Percentiles rank a stretch among this genome's conserved stretches.
These are phyloP conservation scores for Breynia disticha DNA, from an alignment of 441 rosid genomes.

Conservation along the genomic window DNA sequence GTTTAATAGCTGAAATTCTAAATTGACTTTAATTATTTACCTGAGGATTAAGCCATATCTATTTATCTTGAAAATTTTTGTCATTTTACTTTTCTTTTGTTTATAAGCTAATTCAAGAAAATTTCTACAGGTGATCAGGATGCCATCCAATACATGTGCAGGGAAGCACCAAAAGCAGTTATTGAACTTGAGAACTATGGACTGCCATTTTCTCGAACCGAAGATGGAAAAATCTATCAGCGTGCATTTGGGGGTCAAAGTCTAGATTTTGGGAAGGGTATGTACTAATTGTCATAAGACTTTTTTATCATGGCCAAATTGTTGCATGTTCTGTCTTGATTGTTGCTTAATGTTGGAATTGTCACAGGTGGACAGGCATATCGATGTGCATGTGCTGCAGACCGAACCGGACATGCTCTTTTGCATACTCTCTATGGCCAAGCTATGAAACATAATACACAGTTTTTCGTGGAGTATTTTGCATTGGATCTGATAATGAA, in stretches of 20 bases:
- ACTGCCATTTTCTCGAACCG: conserved; percentile 89
- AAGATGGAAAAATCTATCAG: conserved; percentile 92
- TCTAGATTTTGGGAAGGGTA: conserved; percentile 93
- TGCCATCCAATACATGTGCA: conserved; percentile 94
- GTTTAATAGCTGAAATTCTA: background rate
- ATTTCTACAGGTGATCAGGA: conserved; percentile 80
- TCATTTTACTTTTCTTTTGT: background rate
- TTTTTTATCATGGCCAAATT: conserved; percentile 1
- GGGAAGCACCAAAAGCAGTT: conserved; percentile 97
- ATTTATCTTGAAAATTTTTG: too few relatives aligned
- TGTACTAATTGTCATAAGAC: background rate
- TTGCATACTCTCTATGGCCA: conserved; percentile 96
- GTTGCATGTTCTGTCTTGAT: background rate
- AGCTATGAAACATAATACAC: conserved; percentile 98
- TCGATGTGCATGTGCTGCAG: conserved; percentile 99
- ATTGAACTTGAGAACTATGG: conserved; percentile 94
- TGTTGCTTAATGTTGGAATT: conserved; percentile 15
- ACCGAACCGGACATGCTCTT: conserved; percentile 91
- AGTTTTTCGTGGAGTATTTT: conserved; percentile 93
- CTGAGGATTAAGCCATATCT: too few relatives aligned
- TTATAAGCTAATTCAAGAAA: conserved; percentile 2
- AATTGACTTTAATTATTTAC: background rate
- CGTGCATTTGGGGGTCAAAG: conserved; percentile 99
- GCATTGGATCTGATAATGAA: conserved; percentile 85
- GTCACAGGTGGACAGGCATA: conserved; percentile 90